Conservation (phyloP, 441 rosid genomes). For the Populus tomentosa region DNA sequence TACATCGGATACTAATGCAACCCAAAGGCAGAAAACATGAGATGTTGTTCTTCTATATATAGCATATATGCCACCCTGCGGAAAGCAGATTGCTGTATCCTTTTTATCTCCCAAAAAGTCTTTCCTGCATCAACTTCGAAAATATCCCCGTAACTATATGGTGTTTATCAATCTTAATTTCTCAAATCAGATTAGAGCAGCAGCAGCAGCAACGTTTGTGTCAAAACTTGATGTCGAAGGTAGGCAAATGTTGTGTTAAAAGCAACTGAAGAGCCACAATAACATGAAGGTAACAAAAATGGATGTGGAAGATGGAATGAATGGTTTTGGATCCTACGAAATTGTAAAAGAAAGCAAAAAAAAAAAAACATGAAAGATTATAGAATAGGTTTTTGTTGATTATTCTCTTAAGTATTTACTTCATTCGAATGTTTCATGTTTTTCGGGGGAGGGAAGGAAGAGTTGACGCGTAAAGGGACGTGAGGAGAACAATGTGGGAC, state of each 20-base stretch:
- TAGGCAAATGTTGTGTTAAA: background rate
- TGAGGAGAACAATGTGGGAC: slow-evolving; percentile 30
- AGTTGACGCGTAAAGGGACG: slow-evolving; percentile 23
- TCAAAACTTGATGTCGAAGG: background rate
- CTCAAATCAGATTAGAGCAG: background rate
- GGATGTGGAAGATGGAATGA: background rate
- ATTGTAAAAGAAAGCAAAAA: background rate
- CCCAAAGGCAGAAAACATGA: background rate
- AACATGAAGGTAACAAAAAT: background rate
- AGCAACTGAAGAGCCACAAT: background rate
- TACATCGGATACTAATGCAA: slow-evolving; percentile 16
- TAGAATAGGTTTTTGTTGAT: background rate
- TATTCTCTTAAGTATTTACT: background rate
- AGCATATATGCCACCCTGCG: background rate
- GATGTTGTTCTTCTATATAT: background rate
- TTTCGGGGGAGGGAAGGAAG: slow-evolving; percentile 18
- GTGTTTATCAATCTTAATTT: slow-evolving; percentile 7
- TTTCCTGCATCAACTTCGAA: background rate
- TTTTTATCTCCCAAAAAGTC: background rate
- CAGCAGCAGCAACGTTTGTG: background rate
- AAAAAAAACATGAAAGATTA: background rate
- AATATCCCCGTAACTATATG: background rate
- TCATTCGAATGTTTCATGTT: slow-evolving; percentile 16
- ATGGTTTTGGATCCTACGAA: background rate
- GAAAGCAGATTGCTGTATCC: background rate